Percentiles rank a stretch among this genome's conserved stretches.
phyloP scores from a whole-genome alignment of 257 asterid species.

The Schizonepeta tenuifolia region DNA sequence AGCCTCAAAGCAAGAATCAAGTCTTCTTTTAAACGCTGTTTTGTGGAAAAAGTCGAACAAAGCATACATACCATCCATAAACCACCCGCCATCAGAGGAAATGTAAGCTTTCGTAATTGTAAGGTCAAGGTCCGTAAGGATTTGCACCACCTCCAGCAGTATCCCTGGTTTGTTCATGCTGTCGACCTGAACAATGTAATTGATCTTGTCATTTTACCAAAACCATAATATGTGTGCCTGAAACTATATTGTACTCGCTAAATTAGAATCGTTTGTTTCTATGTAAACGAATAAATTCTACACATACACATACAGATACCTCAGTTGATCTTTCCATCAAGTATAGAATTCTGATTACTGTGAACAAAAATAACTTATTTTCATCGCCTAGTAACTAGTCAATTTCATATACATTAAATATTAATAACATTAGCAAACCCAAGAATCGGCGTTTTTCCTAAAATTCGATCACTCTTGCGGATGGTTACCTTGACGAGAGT shows the following conservation, averaged over 20 bases:
- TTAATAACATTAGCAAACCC: not conserved
- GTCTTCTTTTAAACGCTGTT: conserved; percentile 8
- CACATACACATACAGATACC: not conserved
- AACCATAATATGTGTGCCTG: not conserved
- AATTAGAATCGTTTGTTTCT: not conserved
- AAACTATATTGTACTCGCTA: not conserved
- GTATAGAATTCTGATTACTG: not conserved
- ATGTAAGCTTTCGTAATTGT: conserved; percentile 92
- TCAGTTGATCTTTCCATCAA: not conserved
- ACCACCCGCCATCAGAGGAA: conserved; percentile 99
- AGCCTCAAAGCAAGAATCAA: conserved; percentile 4
- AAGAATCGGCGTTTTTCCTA: not conserved
- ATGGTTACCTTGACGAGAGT: conserved; percentile 87
- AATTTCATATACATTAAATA: not conserved
- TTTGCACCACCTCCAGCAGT: conserved; percentile 96
- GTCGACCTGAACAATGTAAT: conserved; percentile 66
- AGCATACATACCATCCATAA: conserved; percentile 85
- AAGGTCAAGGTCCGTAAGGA: conserved; percentile 92
- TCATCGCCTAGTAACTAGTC: not conserved
- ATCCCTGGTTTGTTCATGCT: conserved; percentile 98
- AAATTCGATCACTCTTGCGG: conserved; percentile 17
- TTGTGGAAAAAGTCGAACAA: conserved; percentile 17
- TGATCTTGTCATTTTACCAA: conserved; percentile 22
- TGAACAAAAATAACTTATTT: not conserved
- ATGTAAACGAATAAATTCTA: not conserved